Conservation (phyloP, 139 green algal genomes). For the Micromonas commoda region DNA sequence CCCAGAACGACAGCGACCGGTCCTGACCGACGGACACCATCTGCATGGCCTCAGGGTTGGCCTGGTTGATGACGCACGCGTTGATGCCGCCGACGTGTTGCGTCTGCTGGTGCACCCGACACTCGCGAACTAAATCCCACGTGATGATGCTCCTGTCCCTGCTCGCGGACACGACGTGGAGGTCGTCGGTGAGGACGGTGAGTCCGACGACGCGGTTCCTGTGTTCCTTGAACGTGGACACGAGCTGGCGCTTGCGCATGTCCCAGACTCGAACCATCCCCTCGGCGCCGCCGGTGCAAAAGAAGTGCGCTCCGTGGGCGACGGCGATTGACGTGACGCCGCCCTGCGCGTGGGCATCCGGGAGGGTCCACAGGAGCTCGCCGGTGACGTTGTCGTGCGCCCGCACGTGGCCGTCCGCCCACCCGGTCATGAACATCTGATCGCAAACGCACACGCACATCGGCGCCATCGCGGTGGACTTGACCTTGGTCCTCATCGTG, state of each 20-base stretch:
- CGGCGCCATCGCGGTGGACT: not conserved
- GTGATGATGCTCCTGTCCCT: not conserved
- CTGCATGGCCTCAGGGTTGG: not conserved
- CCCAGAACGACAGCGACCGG: not conserved
- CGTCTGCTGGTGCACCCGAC: not conserved
- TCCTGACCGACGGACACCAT: constrained; percentile 1
- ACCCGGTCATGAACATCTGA: not conserved
- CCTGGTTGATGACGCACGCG: not conserved
- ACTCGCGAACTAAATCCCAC: not conserved
- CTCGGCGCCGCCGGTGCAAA: not conserved
- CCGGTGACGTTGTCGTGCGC: not conserved
- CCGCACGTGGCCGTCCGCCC: not conserved
- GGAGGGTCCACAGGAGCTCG: not conserved
- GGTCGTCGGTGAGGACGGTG: not conserved
- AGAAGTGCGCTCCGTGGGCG: not conserved
- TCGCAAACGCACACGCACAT: not conserved
- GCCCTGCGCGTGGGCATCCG: not conserved
- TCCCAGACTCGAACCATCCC: not conserved
- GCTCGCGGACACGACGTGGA: not conserved
- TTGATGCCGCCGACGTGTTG: not conserved
- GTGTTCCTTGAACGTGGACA: not conserved
- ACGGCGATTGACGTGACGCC: not conserved
- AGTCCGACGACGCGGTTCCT: not conserved
- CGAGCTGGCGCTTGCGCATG: not conserved
- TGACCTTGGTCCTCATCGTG: no score